These are phyloP conservation scores for Ploettnerulaceae sp. DNA, from an alignment of 2,329 filamentous ascomycete genomes.

Conservation along the genomic window DNA sequence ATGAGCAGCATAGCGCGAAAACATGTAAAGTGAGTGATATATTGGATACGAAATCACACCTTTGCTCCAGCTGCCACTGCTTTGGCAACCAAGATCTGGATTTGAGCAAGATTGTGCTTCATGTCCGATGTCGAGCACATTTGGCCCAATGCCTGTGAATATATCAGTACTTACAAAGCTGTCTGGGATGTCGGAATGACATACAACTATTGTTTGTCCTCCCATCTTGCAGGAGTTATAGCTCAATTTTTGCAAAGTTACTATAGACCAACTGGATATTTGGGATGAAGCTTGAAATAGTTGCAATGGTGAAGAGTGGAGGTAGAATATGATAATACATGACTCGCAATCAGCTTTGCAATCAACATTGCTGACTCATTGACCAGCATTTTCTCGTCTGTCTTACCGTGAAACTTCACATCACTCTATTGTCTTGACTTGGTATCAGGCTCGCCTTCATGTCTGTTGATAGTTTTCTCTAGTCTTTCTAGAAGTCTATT, in stretches of 20 bases:
- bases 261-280: too few relatives aligned
- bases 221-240: conserved; percentile 16
- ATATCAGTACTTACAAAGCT: neutral
- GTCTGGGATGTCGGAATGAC: neutral
- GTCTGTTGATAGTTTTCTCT: too few relatives aligned
- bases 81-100: conserved; percentile 12
- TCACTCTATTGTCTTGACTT: neutral
- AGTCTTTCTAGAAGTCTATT: too few relatives aligned
- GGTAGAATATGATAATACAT: neutral
- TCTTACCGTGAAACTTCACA: neutral
- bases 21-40: too few relatives aligned
- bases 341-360: conserved; percentile 8
- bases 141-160: conserved; percentile 15
- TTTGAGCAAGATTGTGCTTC: conserved; percentile 18
- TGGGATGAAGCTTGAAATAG: neutral
- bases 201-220: conserved; percentile 16
- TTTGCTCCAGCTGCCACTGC: conserved; percentile 17
- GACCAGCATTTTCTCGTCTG: neutral
- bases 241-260: too few relatives aligned
- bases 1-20: too few relatives aligned
- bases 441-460: neutral
- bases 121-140: conserved; percentile 18
- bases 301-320: neutral
- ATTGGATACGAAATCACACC: conserved; percentile 1
- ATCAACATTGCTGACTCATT: neutral